Base-by-base conservation (phyloP, 2,329 filamentous ascomycete species). In the Hypoxylon sp. region DNA sequence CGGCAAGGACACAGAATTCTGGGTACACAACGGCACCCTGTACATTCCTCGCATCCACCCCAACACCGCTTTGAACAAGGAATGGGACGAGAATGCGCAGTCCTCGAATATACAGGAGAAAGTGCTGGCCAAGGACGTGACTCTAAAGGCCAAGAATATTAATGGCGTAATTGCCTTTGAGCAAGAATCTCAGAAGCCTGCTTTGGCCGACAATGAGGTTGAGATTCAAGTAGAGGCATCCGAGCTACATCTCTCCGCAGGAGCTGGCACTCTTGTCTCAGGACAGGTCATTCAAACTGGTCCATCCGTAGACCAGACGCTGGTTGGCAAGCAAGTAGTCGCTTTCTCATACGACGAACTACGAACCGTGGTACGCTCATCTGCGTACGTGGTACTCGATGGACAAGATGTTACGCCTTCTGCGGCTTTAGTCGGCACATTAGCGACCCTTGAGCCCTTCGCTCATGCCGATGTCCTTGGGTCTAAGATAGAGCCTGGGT, bases 1-100 rank as follows among this genome's bases (percentile, higher is more conserved):
- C 3, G 63, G 65, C 19, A 39, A 37, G 5, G 73, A 74, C 47
- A 74, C 67, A 11, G 71, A 75, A 48, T 74, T 74, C 55, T 76
- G 73, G 73, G 63, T 74, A 44, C 69, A 74, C 24, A 19, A 66
- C 5, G 72, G 73, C 6, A 57, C 70, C 22, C 47, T 74, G 10
- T 63, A 70, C 52, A 66, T 70, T 29, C 58, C 64, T 8, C 71
- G 73, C n/a, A 47, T 75, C n/a, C 53, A 69, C 29, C 52, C 66
- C 17, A 42, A 54, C 35, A 39, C 33, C 1, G 22, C 33, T 14
- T 17, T 54, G 13, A 54, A 54, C 31, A 3, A 39, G 24, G 35
- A 26, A 22, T 54, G 33, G 52, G 52, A 54, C 10, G 52, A 39
- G 17, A 55, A 13, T 19, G 31, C 29, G 14, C n/a, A 22, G 39